Conservation (phyloP, 1,284 basidiomycete genomes). For the Xerocomus amazonicus region DNA sequence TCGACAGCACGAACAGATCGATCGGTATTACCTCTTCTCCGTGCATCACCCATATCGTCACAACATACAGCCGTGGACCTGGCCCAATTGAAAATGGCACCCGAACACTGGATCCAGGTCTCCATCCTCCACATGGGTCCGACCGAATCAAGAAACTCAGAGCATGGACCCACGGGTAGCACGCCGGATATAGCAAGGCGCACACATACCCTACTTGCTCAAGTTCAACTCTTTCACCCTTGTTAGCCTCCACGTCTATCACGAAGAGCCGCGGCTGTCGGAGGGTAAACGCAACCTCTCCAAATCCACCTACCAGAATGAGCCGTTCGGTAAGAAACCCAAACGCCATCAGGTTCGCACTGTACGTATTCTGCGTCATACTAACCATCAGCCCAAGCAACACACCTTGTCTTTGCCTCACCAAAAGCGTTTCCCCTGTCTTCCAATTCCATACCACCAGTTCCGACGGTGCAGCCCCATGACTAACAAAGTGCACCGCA, state of each 20-base stretch:
- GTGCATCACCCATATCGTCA: constrained; percentile 41
- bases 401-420: constrained; percentile 30
- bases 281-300: constrained; percentile 9
- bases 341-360: constrained; percentile 40
- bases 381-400: constrained; percentile 5
- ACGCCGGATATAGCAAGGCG: constrained; percentile 41
- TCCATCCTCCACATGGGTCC: constrained; percentile 53
- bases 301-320: constrained; percentile 35
- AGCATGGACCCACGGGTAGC: constrained; percentile 27
- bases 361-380: constrained; percentile 32
- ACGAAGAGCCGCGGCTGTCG: constrained; percentile 28
- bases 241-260: constrained; percentile 30
- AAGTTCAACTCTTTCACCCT: constrained; percentile 26
- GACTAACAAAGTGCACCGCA: constrained; percentile 42
- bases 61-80: constrained; percentile 45
- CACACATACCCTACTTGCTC: constrained; percentile 34
- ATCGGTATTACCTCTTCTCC: constrained; percentile 30
- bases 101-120: constrained; percentile 29
- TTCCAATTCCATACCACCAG: constrained; percentile 65
- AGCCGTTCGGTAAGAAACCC: constrained; percentile 44
- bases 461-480: constrained; percentile 36
- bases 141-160: constrained; percentile 46
- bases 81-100: constrained; percentile 51
- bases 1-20: constrained; percentile 48
- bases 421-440: constrained; percentile 43